These are phyloP conservation scores for Gracilaria domingensis DNA, from an alignment of 23 red algal genomes.

Conservation along the genomic window DNA sequence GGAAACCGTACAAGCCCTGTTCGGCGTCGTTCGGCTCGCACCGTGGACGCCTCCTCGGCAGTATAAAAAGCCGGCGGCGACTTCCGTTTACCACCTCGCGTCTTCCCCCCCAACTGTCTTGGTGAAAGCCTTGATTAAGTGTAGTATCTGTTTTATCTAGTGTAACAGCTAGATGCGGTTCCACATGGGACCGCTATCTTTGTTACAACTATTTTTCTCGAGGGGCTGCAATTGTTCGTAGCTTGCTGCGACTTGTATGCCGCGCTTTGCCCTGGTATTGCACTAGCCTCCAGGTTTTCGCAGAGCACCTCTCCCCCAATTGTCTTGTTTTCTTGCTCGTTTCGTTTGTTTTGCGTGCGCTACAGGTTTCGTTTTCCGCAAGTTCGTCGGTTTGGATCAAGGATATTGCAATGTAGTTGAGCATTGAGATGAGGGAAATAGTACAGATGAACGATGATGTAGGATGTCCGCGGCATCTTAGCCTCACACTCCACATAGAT, in stretches of 20 bases:
- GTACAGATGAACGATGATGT: no score
- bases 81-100: background rate
- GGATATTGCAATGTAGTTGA: no score
- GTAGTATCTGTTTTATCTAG: constrained; percentile 98
- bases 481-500: no score
- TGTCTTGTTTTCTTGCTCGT: background rate
- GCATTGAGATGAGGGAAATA: no score
- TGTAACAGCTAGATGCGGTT: constrained; percentile 92
- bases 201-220: constrained; percentile 95
- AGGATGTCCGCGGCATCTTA: no score
- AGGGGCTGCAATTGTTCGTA: constrained; percentile 44
- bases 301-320: constrained; percentile 88
- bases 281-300: constrained; percentile 85
- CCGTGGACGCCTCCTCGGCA: background rate
- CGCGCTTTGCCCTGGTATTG: constrained; percentile 92
- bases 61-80: background rate
- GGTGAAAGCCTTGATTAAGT: constrained; percentile 92
- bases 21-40: background rate
- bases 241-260: constrained; percentile 68
- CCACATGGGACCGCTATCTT: constrained; percentile 80
- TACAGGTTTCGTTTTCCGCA: constrained; percentile 14
- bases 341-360: background rate
- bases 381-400: no score
- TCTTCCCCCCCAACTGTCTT: constrained; percentile 68
- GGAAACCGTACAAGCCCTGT: no score